Percentiles rank a stretch among this genome's conserved stretches.
Conservation (phyloP, 2,329 filamentous ascomycete genomes). For the Plectosphaerella sp. region DNA sequence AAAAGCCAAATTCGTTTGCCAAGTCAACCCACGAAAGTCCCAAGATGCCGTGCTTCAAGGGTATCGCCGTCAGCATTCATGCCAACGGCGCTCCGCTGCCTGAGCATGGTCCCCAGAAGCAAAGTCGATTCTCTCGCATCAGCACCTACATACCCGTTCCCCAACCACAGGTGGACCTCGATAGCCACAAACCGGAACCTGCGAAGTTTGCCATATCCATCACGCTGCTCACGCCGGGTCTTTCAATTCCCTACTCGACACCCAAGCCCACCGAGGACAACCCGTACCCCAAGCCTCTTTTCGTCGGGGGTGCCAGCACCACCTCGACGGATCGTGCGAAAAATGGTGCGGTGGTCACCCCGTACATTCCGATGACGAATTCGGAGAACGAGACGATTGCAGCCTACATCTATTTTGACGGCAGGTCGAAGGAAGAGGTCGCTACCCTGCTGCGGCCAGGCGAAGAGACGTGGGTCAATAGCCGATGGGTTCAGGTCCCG, state of each 20-base stretch:
- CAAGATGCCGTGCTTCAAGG: conserved; percentile 94
- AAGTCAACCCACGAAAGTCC: conserved; percentile 1
- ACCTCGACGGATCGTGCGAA: conserved; percentile 41
- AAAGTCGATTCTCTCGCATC: conserved; percentile 86
- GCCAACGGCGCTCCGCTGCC: conserved; percentile 73
- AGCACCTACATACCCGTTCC: conserved; percentile 97
- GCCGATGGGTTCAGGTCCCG: conserved; percentile 92
- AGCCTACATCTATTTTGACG: conserved; percentile 98
- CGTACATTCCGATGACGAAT: conserved; percentile 88
- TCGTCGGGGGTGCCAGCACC: conserved; percentile 68
- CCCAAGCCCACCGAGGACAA: conserved; percentile 74
- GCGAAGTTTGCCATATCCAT: conserved; percentile 98
- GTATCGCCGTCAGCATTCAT: conserved; percentile 97
- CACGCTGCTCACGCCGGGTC: conserved; percentile 82
- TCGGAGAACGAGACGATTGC: conserved; percentile 96
- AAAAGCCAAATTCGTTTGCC: too few species aligned
- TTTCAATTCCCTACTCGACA: conserved; percentile 88
- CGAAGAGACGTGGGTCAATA: conserved; percentile 99
- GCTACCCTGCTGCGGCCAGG: conserved; percentile 87
- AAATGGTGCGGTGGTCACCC: conserved; percentile 57
- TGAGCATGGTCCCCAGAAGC: conserved; percentile 92
- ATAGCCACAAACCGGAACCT: conserved; percentile 76
- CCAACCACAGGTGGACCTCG: conserved; percentile 62
- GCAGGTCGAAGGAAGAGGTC: conserved; percentile 91
- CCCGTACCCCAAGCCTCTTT: conserved; percentile 75